A percentile compares a stretch with the other conserved stretches of the same genome.
phyloP scores from a whole-genome alignment of 768 basidiomycete genomes.

The Rhodotorula kratochvilovae region DNA sequence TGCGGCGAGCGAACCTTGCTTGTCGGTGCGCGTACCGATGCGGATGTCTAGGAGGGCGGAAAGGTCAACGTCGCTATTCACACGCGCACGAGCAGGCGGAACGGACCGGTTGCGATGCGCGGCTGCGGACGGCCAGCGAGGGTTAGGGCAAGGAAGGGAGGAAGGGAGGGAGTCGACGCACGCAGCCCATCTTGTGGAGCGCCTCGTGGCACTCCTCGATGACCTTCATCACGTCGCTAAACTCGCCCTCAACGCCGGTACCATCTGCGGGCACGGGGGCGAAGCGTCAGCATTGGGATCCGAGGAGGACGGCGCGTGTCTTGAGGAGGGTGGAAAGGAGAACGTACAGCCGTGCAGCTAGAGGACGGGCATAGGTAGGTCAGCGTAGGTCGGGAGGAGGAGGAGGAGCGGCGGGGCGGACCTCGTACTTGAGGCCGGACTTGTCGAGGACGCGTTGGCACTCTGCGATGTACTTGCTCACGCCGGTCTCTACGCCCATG shows the following conservation, averaged over 20 bases:
- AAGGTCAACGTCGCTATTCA: too few species aligned
- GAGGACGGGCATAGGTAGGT: neutral
- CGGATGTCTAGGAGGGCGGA: conserved; percentile 72
- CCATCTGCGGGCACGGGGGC: conserved; percentile 64
- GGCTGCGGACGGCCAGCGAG: conserved; percentile 42
- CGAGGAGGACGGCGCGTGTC: too few species aligned
- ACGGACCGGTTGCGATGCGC: conserved; percentile 56
- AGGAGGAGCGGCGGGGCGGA: neutral
- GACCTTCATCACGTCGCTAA: conserved; percentile 73
- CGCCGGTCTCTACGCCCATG: conserved; percentile 70
- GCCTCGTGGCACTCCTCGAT: conserved; percentile 89
- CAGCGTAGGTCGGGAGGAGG: too few species aligned
- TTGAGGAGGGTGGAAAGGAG: too few species aligned
- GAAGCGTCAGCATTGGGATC: too few species aligned
- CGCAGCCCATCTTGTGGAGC: conserved; percentile 57
- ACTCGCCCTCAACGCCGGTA: conserved; percentile 87
- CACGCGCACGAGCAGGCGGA: neutral
- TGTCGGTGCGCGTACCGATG: conserved; percentile 82
- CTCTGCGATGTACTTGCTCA: conserved; percentile 52
- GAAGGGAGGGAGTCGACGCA: neutral
- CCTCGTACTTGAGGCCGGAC: conserved; percentile 69
- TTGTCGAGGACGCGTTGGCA: conserved; percentile 77
- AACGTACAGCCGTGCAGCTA: too few species aligned
- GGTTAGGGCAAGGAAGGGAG: neutral
- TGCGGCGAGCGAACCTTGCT: conserved; percentile 58